Conservation (phyloP, 2,329 filamentous ascomycete genomes). For the Achaetomium macrosporum region DNA sequence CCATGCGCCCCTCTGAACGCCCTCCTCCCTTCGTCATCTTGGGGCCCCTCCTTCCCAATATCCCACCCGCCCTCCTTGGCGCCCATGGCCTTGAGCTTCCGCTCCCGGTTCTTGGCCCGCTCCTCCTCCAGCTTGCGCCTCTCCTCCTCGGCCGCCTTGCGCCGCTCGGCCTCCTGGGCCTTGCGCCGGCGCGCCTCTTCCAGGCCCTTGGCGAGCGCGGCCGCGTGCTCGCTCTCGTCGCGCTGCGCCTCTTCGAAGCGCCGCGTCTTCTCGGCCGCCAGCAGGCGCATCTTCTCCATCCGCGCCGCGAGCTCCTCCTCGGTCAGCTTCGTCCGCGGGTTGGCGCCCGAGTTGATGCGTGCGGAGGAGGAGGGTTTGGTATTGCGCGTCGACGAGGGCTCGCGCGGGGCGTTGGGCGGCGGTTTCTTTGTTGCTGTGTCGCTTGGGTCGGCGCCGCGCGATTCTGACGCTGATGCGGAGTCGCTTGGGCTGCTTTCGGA, state of each 20-base stretch:
- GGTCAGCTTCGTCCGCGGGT: slow-evolving; percentile 55
- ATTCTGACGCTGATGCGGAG: background rate
- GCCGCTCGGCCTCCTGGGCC: slow-evolving; percentile 47
- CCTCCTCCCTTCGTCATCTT: slow-evolving; percentile 32
- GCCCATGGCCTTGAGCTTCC: slow-evolving; percentile 55
- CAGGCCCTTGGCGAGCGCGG: slow-evolving; percentile 49
- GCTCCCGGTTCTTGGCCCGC: slow-evolving; percentile 53
- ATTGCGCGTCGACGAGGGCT: slow-evolving; percentile 5
- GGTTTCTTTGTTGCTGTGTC: background rate
- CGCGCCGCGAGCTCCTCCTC: slow-evolving; percentile 53
- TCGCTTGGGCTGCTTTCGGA: background rate
- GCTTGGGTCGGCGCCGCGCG: background rate
- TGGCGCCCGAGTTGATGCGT: slow-evolving; percentile 49
- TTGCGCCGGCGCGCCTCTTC: slow-evolving; percentile 49
- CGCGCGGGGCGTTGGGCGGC: slow-evolving; percentile 8
- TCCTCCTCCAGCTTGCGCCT: slow-evolving; percentile 51
- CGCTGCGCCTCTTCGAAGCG: slow-evolving; percentile 54
- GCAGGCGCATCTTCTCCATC: slow-evolving; percentile 56
- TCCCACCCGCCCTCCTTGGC: slow-evolving; percentile 52
- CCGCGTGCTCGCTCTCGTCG: slow-evolving; percentile 51
- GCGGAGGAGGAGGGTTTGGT: slow-evolving; percentile 24
- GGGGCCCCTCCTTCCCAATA: slow-evolving; percentile 48
- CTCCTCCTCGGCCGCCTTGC: slow-evolving; percentile 48
- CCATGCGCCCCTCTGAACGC: slow-evolving; percentile 41
- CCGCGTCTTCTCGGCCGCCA: slow-evolving; percentile 52